Evolutionary conservation across 139 green algal genomes (phyloP).

Genomic region (Zygnema circumcarinatum): DNA sequence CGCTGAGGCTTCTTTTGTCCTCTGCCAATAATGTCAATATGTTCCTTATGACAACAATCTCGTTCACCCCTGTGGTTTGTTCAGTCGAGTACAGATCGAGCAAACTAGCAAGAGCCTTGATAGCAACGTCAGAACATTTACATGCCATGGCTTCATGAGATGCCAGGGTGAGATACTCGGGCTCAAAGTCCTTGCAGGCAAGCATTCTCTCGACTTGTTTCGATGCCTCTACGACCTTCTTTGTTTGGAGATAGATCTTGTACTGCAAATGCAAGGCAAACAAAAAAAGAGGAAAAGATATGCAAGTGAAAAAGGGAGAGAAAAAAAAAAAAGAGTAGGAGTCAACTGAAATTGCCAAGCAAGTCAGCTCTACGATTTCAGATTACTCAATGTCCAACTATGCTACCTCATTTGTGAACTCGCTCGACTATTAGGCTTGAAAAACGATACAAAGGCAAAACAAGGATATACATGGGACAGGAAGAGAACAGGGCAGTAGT

Average conservation of each 20-base stretch:
- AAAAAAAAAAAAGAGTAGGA: too few species aligned
- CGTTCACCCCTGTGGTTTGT: background rate
- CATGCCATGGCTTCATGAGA: slow-evolving; percentile 44
- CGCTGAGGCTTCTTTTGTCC: background rate
- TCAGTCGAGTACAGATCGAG: slow-evolving; percentile 26
- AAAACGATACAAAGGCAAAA: too few species aligned
- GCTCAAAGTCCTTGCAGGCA: slow-evolving; percentile 38
- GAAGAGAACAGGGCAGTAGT: too few species aligned
- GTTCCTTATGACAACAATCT: slow-evolving; percentile 38
- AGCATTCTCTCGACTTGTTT: slow-evolving; percentile 40
- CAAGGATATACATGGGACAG: too few species aligned
- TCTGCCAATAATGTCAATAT: slow-evolving; percentile 31
- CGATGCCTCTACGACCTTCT: background rate
- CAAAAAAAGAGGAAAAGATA: too few species aligned
- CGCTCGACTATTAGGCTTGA: too few species aligned
- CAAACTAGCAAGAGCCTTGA: slow-evolving; percentile 17
- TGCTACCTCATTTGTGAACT: too few species aligned
- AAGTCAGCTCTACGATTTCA: too few species aligned
- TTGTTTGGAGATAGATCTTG: slow-evolving; percentile 28
- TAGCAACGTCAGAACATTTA: slow-evolving; percentile 15
- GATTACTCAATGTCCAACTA: too few species aligned
- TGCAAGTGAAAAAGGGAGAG: too few species aligned
- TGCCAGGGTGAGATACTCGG: slow-evolving; percentile 41
- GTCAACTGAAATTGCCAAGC: too few species aligned
- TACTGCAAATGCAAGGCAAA: slow-evolving; percentile 20